Conservation (phyloP, 2,329 filamentous ascomycete genomes). For the Penicillium expansum region DNA sequence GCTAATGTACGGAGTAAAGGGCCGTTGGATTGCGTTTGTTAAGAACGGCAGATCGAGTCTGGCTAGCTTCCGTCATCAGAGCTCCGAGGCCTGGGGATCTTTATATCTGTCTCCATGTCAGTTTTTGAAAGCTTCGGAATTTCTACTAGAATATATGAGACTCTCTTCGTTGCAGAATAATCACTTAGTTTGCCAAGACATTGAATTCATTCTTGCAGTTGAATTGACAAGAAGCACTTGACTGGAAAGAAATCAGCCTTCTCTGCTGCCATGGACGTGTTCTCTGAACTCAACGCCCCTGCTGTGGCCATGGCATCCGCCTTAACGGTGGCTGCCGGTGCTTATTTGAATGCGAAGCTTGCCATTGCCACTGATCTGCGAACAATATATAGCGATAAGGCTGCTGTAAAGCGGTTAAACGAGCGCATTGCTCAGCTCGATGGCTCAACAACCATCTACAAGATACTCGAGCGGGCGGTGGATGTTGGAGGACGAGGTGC, state of each 20-base stretch:
- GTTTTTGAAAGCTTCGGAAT: neutral
- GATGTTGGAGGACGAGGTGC: constrained; percentile 40
- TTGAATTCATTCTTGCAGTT: neutral
- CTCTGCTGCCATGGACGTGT: constrained; percentile 25
- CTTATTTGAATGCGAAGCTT: constrained; percentile 47
- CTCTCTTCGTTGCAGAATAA: neutral
- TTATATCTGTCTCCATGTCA: constrained; percentile 9
- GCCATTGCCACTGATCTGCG: constrained; percentile 42
- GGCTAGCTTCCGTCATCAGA: constrained; percentile 25
- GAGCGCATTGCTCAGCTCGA: constrained; percentile 39
- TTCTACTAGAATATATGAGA: neutral
- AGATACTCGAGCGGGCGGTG: constrained; percentile 43
- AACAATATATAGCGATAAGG: constrained; percentile 34
- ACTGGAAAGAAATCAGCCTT: neutral
- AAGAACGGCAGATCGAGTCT: constrained; percentile 26
- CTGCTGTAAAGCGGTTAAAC: constrained; percentile 34
- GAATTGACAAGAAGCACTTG: neutral
- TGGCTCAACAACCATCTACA: constrained; percentile 43
- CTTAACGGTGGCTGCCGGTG: constrained; percentile 35
- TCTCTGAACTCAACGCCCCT: constrained; percentile 29
- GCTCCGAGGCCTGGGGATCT: neutral
- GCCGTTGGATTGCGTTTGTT: neutral
- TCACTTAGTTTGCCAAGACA: neutral
- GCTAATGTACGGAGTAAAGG: neutral
- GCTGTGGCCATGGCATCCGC: constrained; percentile 37